Conservation (phyloP, 495 filamentous ascomycete genomes). For the Aspergillus nanangensis region DNA sequence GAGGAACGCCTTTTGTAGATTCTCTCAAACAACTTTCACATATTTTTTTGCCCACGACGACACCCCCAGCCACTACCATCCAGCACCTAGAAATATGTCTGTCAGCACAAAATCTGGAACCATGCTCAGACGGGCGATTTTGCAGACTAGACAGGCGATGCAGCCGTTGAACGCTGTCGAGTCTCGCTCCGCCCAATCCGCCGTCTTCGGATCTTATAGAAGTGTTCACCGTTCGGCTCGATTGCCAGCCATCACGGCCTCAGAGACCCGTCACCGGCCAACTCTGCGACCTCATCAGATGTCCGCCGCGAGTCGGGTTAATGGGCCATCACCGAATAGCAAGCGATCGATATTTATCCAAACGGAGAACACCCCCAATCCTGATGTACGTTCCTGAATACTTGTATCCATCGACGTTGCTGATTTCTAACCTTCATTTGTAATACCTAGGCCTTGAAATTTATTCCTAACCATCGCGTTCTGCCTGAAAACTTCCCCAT, state of each 20-base stretch:
- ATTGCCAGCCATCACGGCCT: conserved; percentile 46
- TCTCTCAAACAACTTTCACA: not conserved
- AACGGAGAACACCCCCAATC: conserved; percentile 89
- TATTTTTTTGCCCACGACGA: conserved; percentile 8
- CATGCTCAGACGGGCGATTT: conserved; percentile 30
- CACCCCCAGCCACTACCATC: not conserved
- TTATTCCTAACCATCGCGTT: conserved; percentile 80
- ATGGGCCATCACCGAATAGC: conserved; percentile 31
- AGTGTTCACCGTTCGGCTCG: conserved; percentile 35
- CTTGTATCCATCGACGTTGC: not conserved
- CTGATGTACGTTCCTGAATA: conserved; percentile 56
- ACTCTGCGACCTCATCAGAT: conserved; percentile 45
- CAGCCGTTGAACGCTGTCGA: conserved; percentile 22
- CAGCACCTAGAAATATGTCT: too few relatives aligned
- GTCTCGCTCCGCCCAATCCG: conserved; percentile 22
- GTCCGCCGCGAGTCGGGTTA: conserved; percentile 28
- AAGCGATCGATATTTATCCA: conserved; percentile 93
- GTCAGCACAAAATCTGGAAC: conserved; percentile 28
- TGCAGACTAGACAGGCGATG: conserved; percentile 23
- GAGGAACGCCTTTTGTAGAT: conserved; percentile 9
- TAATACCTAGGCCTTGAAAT: conserved; percentile 69
- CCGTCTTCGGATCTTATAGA: conserved; percentile 27
- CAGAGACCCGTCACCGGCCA: conserved; percentile 42
- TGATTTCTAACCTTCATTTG: not conserved
- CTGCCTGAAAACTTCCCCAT: conserved; percentile 67